phyloP scores from a whole-genome alignment of 352 stramenopile species.

The Phytophthora foliorum region DNA sequence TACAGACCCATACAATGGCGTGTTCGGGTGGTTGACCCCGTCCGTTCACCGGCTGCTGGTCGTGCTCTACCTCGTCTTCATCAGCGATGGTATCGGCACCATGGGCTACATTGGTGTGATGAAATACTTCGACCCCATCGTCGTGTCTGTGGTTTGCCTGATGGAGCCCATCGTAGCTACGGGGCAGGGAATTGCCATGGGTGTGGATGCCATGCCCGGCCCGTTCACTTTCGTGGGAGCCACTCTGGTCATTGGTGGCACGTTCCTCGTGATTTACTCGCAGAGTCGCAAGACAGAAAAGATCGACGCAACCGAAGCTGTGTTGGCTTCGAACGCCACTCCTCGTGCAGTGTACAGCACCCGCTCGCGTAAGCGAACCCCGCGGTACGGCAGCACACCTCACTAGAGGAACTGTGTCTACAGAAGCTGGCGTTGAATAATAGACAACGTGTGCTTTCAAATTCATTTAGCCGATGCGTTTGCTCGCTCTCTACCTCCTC shows the following conservation, averaged over 20 bases:
- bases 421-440: slow-evolving; percentile 6
- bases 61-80: slow-evolving; percentile 86
- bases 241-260: slow-evolving; percentile 81
- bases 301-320: slow-evolving; percentile 81
- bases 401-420: slow-evolving; percentile 14
- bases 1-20: slow-evolving; percentile 63
- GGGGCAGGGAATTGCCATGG: slow-evolving; percentile 75
- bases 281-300: slow-evolving; percentile 84
- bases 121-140: slow-evolving; percentile 95
- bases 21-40: slow-evolving; percentile 88
- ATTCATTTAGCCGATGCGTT: slow-evolving; percentile 3
- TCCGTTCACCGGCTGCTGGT: slow-evolving; percentile 65
- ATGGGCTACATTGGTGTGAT: slow-evolving; percentile 93
- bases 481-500: background rate
- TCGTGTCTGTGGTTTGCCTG: slow-evolving; percentile 89
- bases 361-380: slow-evolving; percentile 55
- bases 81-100: slow-evolving; percentile 90
- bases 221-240: slow-evolving; percentile 77
- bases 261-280: slow-evolving; percentile 79
- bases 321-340: slow-evolving; percentile 66
- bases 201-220: slow-evolving; percentile 81
- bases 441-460: slow-evolving; percentile 19
- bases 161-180: slow-evolving; percentile 90
- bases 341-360: slow-evolving; percentile 72
- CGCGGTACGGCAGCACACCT: slow-evolving; percentile 59